phyloP scores from a whole-genome alignment of 768 basidiomycete species.

The Rhizopogon salebrosus region DNA sequence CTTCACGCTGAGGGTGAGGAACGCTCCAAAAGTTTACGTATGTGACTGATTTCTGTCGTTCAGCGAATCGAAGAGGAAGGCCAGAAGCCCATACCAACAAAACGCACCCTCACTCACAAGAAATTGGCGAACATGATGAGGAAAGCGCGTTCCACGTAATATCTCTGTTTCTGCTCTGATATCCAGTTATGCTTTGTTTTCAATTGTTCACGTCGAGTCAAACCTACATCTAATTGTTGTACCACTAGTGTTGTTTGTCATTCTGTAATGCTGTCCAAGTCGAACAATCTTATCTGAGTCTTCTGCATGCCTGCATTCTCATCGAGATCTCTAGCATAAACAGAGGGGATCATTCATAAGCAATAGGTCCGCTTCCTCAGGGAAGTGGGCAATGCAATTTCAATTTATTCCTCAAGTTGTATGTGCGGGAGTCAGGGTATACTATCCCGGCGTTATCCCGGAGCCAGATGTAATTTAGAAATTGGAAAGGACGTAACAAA shows the following conservation, averaged over 20 bases:
- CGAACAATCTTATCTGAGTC: no score
- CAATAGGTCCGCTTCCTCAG: background rate
- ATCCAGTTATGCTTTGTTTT: background rate
- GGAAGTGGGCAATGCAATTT: background rate
- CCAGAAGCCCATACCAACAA: constrained; percentile 12
- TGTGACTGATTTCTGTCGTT: constrained; percentile 6
- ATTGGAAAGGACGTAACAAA: constrained; percentile 8
- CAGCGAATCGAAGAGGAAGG: constrained; percentile 23
- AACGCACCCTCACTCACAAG: constrained; percentile 11
- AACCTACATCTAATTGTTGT: no score
- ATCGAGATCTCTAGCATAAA: no score
- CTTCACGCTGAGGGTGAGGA: constrained; percentile 22
- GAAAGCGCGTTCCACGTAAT: background rate
- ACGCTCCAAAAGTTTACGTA: background rate
- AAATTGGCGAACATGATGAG: constrained; percentile 14
- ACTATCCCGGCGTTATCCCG: constrained; percentile 5
- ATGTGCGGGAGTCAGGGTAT: constrained; percentile 11
- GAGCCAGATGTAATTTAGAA: constrained; percentile 7
- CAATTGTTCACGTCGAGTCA: no score
- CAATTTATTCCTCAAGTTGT: background rate
- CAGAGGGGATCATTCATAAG: background rate
- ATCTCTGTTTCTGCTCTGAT: background rate
- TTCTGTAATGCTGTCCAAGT: no score
- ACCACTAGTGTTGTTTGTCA: no score
- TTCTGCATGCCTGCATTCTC: no score